A percentile compares a stretch with the other conserved stretches of the same genome.
phyloP scores from a whole-genome alignment of 805 yeast species.

The Saturnispora gosingensis region DNA sequence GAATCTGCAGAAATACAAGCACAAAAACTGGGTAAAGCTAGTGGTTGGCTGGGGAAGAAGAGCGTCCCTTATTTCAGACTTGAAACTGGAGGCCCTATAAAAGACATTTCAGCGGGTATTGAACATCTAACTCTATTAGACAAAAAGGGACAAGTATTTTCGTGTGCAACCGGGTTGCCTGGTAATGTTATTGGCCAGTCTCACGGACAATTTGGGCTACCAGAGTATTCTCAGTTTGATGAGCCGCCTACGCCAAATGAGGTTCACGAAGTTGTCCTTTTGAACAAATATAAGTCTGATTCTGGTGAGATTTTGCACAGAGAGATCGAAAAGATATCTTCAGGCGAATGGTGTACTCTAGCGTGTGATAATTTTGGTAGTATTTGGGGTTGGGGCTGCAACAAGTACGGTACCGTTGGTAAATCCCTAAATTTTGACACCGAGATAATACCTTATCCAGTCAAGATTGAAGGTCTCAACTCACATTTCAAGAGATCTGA shows the following conservation, averaged over 20 bases:
- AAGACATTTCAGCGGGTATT: conserved; percentile 46
- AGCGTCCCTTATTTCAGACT: conserved; percentile 15
- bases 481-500: conserved; percentile 32
- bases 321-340: conserved; percentile 48
- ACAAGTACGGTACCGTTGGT: conserved; percentile 79
- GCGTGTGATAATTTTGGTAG: conserved; percentile 59
- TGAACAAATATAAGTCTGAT: conserved; percentile 37
- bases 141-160: conserved; percentile 48
- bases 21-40: conserved; percentile 6
- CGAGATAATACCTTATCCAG: conserved; percentile 66
- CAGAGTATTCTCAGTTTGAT: conserved; percentile 58
- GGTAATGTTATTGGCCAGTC: conserved; percentile 32
- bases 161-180: conserved; percentile 48
- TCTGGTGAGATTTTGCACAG: conserved; percentile 28
- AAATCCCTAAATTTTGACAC: conserved; percentile 54
- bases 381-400: conserved; percentile 82
- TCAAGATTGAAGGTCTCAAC: conserved; percentile 33
- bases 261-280: conserved; percentile 45
- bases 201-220: conserved; percentile 80
- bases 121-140: conserved; percentile 62
- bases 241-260: conserved; percentile 39
- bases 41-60: conserved; percentile 14
- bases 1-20: conserved; percentile 20
- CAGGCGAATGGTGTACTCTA: conserved; percentile 67
- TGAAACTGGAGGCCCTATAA: conserved; percentile 17